These are phyloP conservation scores for Saccharum spontaneum DNA, from an alignment of 176 grass and related monocot genomes.

Conservation along the genomic window DNA sequence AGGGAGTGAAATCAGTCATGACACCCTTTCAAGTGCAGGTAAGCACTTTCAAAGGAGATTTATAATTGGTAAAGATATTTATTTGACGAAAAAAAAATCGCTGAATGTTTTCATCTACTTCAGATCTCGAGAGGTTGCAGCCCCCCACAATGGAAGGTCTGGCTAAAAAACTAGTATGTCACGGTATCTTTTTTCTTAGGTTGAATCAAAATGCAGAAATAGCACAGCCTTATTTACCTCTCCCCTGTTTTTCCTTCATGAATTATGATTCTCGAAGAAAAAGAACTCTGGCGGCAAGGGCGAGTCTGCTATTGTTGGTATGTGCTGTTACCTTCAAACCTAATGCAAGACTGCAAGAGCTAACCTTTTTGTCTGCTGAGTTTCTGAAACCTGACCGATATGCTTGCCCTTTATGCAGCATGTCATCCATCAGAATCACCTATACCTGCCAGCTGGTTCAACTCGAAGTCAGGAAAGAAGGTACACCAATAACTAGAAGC, in stretches of 20 bases:
- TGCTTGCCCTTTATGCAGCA: conserved; percentile 30
- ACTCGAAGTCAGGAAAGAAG: conserved; percentile 81
- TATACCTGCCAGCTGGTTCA: conserved; percentile 73
- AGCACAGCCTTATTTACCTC: not conserved
- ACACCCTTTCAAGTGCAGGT: conserved; percentile 69
- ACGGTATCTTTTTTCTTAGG: not conserved
- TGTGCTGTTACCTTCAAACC: not conserved
- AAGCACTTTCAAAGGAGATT: not conserved
- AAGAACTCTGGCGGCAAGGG: conserved; percentile 52
- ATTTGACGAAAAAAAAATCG: not conserved
- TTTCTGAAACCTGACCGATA: conserved; percentile 13
- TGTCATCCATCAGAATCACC: conserved; percentile 36
- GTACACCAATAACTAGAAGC: conserved; percentile 19
- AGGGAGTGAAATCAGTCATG: conserved; percentile 67
- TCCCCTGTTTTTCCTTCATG: not conserved
- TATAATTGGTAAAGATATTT: not conserved
- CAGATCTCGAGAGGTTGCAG: conserved; percentile 68
- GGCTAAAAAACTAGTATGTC: conserved; percentile 79
- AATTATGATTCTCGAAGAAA: conserved; percentile 34
- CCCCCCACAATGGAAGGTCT: conserved; percentile 84
- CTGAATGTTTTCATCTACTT: conserved; percentile 7
- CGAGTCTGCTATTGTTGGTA: conserved; percentile 57
- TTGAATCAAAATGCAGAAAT: not conserved
- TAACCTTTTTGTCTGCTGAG: not conserved
- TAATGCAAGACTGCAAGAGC: not conserved